Conservation (phyloP, 768 basidiomycete genomes). For the Bullera alba region DNA sequence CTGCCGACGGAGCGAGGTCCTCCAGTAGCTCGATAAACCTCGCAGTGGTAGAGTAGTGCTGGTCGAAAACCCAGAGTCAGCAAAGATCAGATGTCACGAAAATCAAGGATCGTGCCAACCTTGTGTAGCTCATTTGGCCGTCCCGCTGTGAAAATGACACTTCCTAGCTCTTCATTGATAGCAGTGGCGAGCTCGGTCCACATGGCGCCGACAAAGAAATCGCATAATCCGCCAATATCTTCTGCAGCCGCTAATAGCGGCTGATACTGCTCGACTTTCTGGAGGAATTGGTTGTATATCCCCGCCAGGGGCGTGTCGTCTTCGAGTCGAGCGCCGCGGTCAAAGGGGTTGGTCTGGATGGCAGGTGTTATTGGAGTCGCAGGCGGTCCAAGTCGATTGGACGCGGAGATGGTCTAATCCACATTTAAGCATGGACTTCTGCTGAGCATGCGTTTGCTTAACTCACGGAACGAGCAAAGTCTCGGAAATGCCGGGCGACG, state of each 20-base stretch:
- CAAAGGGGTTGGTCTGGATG: conserved; percentile 50
- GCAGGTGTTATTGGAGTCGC: conserved; percentile 58
- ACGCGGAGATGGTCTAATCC: too few relatives aligned
- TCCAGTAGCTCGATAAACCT: conserved; percentile 77
- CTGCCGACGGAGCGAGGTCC: conserved; percentile 66
- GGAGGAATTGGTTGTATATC: conserved; percentile 72
- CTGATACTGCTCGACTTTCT: conserved; percentile 52
- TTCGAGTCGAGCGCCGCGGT: conserved; percentile 34
- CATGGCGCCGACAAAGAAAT: conserved; percentile 78
- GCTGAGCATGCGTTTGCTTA: too few relatives aligned
- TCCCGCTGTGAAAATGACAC: conserved; percentile 80
- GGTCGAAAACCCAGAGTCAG: too few relatives aligned
- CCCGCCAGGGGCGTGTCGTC: conserved; percentile 61
- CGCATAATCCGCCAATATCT: conserved; percentile 56
- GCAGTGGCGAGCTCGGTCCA: conserved; percentile 77
- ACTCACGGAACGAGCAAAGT: too few relatives aligned
- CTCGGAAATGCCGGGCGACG: conserved; percentile 63
- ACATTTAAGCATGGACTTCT: too few relatives aligned
- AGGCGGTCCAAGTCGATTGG: conserved; percentile 56
- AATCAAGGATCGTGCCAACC: too few relatives aligned
- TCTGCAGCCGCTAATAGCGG: conserved; percentile 73
- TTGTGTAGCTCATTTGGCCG: conserved; percentile 82
- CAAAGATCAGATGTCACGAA: neutral
- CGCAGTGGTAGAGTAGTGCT: conserved; percentile 81
- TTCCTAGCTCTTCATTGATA: conserved; percentile 77